A percentile compares a stretch with the other conserved stretches of the same genome.
These are phyloP conservation scores for Lipomyces spencermartinsiae DNA, from an alignment of 805 yeast species.

Conservation along the genomic window DNA sequence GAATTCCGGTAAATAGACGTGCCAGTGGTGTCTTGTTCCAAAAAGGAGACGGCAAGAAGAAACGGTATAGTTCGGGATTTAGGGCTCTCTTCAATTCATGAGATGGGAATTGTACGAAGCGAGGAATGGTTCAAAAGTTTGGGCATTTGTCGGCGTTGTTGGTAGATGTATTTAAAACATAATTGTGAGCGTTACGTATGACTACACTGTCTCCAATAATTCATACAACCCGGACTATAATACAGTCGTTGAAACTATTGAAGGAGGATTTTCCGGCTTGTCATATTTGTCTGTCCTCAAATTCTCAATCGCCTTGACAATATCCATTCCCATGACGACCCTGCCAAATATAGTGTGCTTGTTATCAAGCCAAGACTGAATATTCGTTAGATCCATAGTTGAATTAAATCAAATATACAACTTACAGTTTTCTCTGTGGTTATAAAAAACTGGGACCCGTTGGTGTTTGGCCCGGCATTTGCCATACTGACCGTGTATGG, in stretches of 20 bases:
- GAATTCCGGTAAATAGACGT: constrained; percentile 27
- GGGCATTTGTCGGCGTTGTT: neutral
- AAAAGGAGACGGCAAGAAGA: constrained; percentile 6
- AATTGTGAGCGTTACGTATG: neutral
- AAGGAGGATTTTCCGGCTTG: constrained; percentile 52
- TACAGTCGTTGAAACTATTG: constrained; percentile 28
- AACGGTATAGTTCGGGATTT: constrained; percentile 29
- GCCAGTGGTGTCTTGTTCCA: constrained; percentile 22
- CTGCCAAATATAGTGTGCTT: constrained; percentile 66
- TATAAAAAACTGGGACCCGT: constrained; percentile 66
- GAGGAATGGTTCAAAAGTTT: neutral
- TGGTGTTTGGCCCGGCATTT: constrained; percentile 63
- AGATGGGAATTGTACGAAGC: neutral
- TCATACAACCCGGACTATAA: constrained; percentile 2
- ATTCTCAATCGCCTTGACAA: constrained; percentile 57
- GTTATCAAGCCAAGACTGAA: constrained; percentile 59
- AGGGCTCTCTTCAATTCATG: constrained; percentile 19
- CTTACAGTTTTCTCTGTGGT: constrained; percentile 57
- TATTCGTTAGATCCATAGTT: constrained; percentile 41
- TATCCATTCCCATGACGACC: constrained; percentile 57
- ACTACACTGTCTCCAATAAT: neutral
- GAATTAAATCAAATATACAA: neutral
- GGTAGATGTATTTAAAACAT: neutral
- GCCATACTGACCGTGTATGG: constrained; percentile 68
- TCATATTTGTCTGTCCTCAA: constrained; percentile 55